A percentile compares a stretch with the other conserved stretches of the same genome.
Evolutionary conservation across 306 rosid genomes (phyloP).

Genomic region (Sophora flavescens): DNA sequence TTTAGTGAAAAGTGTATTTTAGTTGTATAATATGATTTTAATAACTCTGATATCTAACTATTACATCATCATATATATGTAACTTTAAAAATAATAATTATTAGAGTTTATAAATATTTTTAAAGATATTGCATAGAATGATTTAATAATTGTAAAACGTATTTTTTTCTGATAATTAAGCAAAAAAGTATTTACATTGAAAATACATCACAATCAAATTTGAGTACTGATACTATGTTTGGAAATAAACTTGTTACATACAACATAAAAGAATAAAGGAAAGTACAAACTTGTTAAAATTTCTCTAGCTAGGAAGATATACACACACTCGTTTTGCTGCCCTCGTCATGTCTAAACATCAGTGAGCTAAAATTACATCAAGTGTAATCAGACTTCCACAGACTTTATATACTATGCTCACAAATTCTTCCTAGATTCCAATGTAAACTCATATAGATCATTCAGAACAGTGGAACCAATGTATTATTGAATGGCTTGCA

Average conservation of each 20-base stretch:
- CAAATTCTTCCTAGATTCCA: conserved; percentile 17
- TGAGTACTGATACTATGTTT: background rate
- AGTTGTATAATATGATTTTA: too few species aligned
- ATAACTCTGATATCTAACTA: too few species aligned
- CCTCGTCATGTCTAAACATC: conserved; percentile 16
- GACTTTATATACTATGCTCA: conserved; percentile 8
- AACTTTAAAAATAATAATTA: too few species aligned
- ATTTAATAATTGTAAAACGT: too few species aligned
- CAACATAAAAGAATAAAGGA: conserved; percentile 3
- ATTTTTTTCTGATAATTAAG: too few species aligned
- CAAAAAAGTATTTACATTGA: too few species aligned
- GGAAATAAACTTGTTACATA: background rate
- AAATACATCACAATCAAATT: too few species aligned
- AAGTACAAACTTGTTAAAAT: conserved; percentile 13
- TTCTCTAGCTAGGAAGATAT: conserved; percentile 19
- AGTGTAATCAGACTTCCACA: conserved; percentile 23
- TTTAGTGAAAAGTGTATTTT: too few species aligned
- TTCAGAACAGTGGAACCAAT: conserved; percentile 21
- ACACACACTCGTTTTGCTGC: conserved; percentile 25
- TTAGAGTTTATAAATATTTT: too few species aligned
- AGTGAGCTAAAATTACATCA: conserved; percentile 38
- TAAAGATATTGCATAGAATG: too few species aligned
- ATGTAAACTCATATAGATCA: conserved; percentile 5
- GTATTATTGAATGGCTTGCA: conserved; percentile 17
- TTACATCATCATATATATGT: too few species aligned